Evolutionary conservation across 2,329 filamentous ascomycete genomes (phyloP), one percentile per base, ranked within the genome.

Genomic region (Penicillium griseofulvum): DNA sequence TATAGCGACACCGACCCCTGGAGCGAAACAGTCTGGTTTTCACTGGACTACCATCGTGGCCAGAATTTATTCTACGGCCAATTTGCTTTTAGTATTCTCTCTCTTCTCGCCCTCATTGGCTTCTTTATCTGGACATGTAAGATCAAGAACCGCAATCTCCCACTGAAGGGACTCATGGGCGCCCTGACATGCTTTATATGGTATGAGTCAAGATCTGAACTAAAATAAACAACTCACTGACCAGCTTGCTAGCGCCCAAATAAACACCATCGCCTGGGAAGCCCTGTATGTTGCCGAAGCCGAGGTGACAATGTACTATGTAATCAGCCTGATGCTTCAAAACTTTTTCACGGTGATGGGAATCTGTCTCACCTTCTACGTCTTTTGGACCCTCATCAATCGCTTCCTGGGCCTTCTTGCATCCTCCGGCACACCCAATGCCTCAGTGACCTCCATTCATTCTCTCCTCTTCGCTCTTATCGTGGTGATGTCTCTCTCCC

Each of bases 351-450:
- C 9, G 28, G 17, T 60, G n/a, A 7, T 59, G 11, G 54, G 36
- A 3, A 19, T 48, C 11, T 55, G 58, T 19, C 9, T 68, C 14
- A 37, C 62, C 12, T 57, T 63, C 41, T 60, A 58, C 28, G 53
- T 63, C 36, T 63, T 68, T 52, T 68, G 62, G 49, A 48, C 44
- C 3, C 38, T 66, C 16, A 57, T 64, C 10, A 58, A 68, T 37
- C 34, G 47, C 41, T 34, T 60, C 9, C 55, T 68, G 22, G 52
- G 57, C 10, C 54, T 59, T 9, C 55, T 64, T 19, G 55, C 56
- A 5, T 54, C 58, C 33, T 49, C 57, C 0, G 59, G 55, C 4
- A 65, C 57, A 29, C 58, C 61, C 1, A 59, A 61, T 22, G 46
- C 48, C 2, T 41, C 53, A 3, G 50, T 65, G 12, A 29, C 41